These are phyloP conservation scores for Pseudocercospora fuligena DNA, from an alignment of 2,329 filamentous ascomycete genomes.

Conservation along the genomic window DNA sequence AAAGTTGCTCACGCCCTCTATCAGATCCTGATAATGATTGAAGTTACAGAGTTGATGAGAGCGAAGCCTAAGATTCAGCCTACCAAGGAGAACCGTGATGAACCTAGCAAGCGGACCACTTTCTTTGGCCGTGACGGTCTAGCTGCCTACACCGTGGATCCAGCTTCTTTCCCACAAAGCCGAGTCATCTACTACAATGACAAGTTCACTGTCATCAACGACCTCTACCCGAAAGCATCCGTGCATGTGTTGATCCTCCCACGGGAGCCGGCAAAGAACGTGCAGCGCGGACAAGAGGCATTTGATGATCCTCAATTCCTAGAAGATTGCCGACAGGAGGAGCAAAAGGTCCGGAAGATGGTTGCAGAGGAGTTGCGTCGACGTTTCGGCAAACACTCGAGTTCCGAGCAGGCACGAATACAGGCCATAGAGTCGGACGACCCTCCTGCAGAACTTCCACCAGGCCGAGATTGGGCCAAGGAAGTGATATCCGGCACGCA, in stretches of 20 bases:
- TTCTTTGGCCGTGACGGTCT: slow-evolving; percentile 65
- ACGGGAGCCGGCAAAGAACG: slow-evolving; percentile 64
- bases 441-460: slow-evolving; percentile 58
- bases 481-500: slow-evolving; percentile 83
- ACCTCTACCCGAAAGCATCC: slow-evolving; percentile 82
- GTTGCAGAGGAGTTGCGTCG: slow-evolving; percentile 77
- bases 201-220: slow-evolving; percentile 77
- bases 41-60: slow-evolving; percentile 55
- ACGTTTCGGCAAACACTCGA: slow-evolving; percentile 67
- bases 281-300: slow-evolving; percentile 76
- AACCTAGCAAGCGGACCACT: slow-evolving; percentile 35
- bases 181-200: slow-evolving; percentile 69
- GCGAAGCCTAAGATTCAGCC: slow-evolving; percentile 40
- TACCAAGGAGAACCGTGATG: slow-evolving; percentile 31
- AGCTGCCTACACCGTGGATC: slow-evolving; percentile 68
- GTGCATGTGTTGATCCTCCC: slow-evolving; percentile 90
- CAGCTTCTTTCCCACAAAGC: slow-evolving; percentile 62
- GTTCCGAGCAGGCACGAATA: slow-evolving; percentile 65
- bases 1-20: slow-evolving; percentile 6
- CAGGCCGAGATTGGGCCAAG: slow-evolving; percentile 75
- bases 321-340: slow-evolving; percentile 64
- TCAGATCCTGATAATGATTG: slow-evolving; percentile 32
- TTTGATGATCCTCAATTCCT: slow-evolving; percentile 75
- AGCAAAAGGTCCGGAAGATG: slow-evolving; percentile 63
- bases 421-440: slow-evolving; percentile 61